Percentiles rank a stretch among this genome's conserved stretches.
Conservation (phyloP, 805 yeast genomes). For the Wickerhamomyces subpelliculosus region DNA sequence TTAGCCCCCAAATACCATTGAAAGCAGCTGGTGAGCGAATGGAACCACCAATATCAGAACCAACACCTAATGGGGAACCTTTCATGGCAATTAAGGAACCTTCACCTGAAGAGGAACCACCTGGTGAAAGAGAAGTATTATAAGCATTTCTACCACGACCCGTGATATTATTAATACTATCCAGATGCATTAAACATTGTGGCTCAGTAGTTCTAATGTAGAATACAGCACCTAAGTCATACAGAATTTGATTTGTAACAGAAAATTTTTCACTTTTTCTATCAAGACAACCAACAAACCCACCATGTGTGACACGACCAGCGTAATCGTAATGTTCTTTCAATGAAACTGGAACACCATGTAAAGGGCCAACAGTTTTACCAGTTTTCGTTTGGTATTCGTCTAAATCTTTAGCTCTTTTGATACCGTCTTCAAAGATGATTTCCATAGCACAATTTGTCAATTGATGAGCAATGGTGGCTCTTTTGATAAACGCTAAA, state of each 20-base stretch:
- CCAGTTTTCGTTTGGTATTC: slow-evolving; percentile 41
- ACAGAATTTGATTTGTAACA: slow-evolving; percentile 34
- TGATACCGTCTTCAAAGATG: slow-evolving; percentile 56
- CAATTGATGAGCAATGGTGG: slow-evolving; percentile 57
- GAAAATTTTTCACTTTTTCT: slow-evolving; percentile 41
- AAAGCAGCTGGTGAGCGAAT: slow-evolving; percentile 65
- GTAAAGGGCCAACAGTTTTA: slow-evolving; percentile 57
- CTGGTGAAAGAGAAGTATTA: slow-evolving; percentile 52
- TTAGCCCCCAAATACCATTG: slow-evolving; percentile 51
- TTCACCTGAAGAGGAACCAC: slow-evolving; percentile 72
- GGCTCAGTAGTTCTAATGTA: slow-evolving; percentile 65
- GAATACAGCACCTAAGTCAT: slow-evolving; percentile 39
- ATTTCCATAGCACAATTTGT: slow-evolving; percentile 56
- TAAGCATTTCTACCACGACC: slow-evolving; percentile 55
- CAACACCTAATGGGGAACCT: slow-evolving; percentile 58
- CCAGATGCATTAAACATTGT: slow-evolving; percentile 63
- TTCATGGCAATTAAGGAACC: slow-evolving; percentile 54
- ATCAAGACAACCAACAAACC: slow-evolving; percentile 47
- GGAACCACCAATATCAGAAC: slow-evolving; percentile 70
- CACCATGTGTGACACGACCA: slow-evolving; percentile 51
- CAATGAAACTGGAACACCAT: slow-evolving; percentile 62
- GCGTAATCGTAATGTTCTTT: slow-evolving; percentile 57
- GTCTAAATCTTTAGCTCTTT: slow-evolving; percentile 51
- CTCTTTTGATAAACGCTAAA: slow-evolving; percentile 31
- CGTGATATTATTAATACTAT: slow-evolving; percentile 50